Evolutionary conservation across 2,329 filamentous ascomycete species (phyloP).

Genomic region (Epichloe typhina): DNA sequence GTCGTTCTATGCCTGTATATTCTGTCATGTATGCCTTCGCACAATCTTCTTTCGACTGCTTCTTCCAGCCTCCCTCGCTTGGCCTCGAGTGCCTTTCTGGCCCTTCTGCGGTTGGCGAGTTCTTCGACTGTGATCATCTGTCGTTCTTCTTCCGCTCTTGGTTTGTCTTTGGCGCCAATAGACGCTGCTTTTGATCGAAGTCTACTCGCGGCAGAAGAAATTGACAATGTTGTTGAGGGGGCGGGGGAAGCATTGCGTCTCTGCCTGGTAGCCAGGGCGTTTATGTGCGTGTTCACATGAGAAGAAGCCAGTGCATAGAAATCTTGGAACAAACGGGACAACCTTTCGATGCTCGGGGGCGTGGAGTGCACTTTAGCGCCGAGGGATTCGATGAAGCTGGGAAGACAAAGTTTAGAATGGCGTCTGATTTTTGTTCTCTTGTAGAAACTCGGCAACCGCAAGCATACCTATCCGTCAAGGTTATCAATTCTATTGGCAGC

Average conservation of each 20-base stretch:
- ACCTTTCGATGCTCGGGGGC: constrained; percentile 68
- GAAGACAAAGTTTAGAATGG: not conserved
- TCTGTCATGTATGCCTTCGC: constrained; percentile 71
- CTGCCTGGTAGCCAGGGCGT: constrained; percentile 60
- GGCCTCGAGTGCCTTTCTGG: constrained; percentile 62
- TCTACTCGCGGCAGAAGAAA: constrained; percentile 41
- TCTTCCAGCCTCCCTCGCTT: constrained; percentile 74
- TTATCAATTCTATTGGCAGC: constrained; percentile 85
- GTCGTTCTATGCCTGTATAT: constrained; percentile 88
- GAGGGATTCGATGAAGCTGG: constrained; percentile 80
- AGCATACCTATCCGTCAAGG: constrained; percentile 68
- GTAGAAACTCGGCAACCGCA: not conserved
- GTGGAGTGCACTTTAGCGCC: constrained; percentile 75
- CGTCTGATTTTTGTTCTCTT: not conserved
- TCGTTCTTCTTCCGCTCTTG: constrained; percentile 40
- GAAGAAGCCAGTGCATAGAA: constrained; percentile 75
- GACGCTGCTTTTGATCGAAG: constrained; percentile 43
- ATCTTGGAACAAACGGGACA: constrained; percentile 83
- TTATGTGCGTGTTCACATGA: constrained; percentile 79
- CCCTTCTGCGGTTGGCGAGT: constrained; percentile 65
- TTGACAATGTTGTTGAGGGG: constrained; percentile 37
- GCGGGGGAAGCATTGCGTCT: constrained; percentile 50
- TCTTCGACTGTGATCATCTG: constrained; percentile 89
- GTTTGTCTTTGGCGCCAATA: constrained; percentile 39
- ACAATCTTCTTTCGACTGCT: constrained; percentile 75